Evolutionary conservation across 441 rosid genomes (phyloP).

Genomic region (Brassica balearica): DNA sequence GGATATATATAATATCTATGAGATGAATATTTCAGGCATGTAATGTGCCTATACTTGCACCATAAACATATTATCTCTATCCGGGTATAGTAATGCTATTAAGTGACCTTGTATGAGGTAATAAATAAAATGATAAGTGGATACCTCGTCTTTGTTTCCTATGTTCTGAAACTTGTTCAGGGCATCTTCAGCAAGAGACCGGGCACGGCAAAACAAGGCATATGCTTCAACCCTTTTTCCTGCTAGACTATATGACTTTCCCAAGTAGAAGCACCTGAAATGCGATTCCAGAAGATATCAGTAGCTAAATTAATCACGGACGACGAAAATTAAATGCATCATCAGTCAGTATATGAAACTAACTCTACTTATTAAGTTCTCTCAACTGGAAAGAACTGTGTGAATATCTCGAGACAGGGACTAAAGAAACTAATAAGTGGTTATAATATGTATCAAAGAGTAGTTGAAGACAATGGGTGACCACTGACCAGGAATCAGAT

Average conservation of each 20-base stretch:
- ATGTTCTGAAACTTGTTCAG: slow-evolving; percentile 53
- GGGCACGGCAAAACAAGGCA: slow-evolving; percentile 72
- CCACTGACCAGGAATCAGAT: neutral
- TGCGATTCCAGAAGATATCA: slow-evolving; percentile 15
- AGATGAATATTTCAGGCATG: neutral
- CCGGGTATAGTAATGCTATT: slow-evolving; percentile 35
- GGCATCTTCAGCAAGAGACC: slow-evolving; percentile 80
- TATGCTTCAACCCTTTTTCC: slow-evolving; percentile 94
- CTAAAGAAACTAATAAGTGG: neutral
- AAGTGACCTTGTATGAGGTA: slow-evolving; percentile 30
- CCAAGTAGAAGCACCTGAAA: slow-evolving; percentile 91
- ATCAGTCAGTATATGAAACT: neutral
- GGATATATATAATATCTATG: neutral
- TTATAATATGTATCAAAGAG: neutral
- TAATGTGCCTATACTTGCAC: too few species aligned
- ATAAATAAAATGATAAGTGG: slow-evolving; percentile 37
- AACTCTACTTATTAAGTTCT: neutral
- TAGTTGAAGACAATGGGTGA: neutral
- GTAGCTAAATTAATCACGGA: slow-evolving; percentile 37
- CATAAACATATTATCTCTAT: too few species aligned
- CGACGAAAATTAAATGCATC: slow-evolving; percentile 9
- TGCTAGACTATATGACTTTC: slow-evolving; percentile 87
- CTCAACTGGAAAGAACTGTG: neutral
- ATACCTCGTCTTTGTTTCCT: slow-evolving; percentile 87
- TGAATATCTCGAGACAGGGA: neutral